A percentile compares a stretch with the other conserved stretches of the same genome.
These are phyloP conservation scores for Coffea humblotiana DNA, from an alignment of 305 asterid genomes.

Conservation along the genomic window DNA sequence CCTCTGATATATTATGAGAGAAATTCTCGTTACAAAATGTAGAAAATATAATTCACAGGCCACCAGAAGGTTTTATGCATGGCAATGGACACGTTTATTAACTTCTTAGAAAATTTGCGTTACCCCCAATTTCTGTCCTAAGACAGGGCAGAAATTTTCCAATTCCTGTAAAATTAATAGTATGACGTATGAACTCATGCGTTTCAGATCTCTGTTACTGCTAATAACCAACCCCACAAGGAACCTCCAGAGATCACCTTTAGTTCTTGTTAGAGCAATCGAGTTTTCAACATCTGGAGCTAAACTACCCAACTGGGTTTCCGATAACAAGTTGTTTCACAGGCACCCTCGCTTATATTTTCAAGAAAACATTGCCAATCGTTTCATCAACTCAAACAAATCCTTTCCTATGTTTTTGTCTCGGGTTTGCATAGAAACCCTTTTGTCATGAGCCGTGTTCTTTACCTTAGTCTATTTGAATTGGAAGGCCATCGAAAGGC, in stretches of 20 bases:
- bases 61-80: neutral
- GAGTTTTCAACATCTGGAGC: neutral
- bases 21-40: too few relatives aligned
- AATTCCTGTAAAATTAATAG: too few relatives aligned
- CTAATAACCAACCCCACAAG: too few relatives aligned
- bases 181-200: neutral
- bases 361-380: constrained; percentile 35
- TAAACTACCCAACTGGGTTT: constrained; percentile 34
- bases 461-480: constrained; percentile 38
- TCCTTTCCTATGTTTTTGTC: constrained; percentile 34
- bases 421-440: constrained; percentile 52
- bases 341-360: constrained; percentile 45
- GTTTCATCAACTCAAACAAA: constrained; percentile 32
- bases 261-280: neutral
- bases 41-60: too few relatives aligned
- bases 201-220: neutral
- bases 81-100: neutral
- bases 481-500: constrained; percentile 18
- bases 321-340: constrained; percentile 43
- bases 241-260: neutral
- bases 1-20: too few relatives aligned
- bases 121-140: neutral
- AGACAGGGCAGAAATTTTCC: neutral
- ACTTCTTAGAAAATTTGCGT: neutral
- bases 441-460: constrained; percentile 49